phyloP scores from a whole-genome alignment of 2,329 filamentous ascomycete species.

The Hortaea werneckii region DNA sequence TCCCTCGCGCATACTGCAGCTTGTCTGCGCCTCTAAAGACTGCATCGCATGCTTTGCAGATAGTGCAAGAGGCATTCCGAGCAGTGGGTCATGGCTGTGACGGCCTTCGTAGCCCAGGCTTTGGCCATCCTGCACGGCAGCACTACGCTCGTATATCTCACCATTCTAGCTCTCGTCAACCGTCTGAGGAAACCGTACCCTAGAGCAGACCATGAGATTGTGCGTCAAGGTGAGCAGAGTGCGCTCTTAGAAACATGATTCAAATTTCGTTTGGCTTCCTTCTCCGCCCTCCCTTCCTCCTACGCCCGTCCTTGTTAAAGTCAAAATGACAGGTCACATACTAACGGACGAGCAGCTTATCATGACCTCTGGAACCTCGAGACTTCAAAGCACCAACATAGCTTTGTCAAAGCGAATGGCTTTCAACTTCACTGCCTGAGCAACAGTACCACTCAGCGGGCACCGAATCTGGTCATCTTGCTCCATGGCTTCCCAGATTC shows the following conservation, averaged over 20 bases:
- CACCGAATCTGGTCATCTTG: constrained; percentile 29
- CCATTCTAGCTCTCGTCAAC: neutral
- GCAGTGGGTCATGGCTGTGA: neutral
- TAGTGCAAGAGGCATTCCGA: too few species aligned
- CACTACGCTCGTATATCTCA: neutral
- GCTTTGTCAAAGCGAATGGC: constrained; percentile 41
- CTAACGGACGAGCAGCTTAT: constrained; percentile 30
- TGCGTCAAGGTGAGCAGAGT: too few species aligned
- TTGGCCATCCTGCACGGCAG: neutral
- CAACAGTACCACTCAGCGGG: neutral
- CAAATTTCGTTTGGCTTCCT: too few species aligned
- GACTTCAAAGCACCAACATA: constrained; percentile 38
- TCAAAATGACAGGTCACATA: too few species aligned
- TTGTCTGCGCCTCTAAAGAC: too few species aligned
- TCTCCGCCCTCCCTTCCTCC: too few species aligned
- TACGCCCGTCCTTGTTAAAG: too few species aligned
- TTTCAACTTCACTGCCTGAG: constrained; percentile 46
- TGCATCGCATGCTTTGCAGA: too few species aligned
- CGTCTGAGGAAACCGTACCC: too few species aligned
- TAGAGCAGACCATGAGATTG: too few species aligned
- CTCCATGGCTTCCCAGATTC: constrained; percentile 53
- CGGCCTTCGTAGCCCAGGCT: neutral
- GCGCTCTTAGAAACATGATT: too few species aligned
- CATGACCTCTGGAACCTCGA: constrained; percentile 41
- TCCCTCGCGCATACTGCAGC: too few species aligned